phyloP scores from a whole-genome alignment of 805 yeast genomes.

The Wickerhamomyces chaumierensis region DNA sequence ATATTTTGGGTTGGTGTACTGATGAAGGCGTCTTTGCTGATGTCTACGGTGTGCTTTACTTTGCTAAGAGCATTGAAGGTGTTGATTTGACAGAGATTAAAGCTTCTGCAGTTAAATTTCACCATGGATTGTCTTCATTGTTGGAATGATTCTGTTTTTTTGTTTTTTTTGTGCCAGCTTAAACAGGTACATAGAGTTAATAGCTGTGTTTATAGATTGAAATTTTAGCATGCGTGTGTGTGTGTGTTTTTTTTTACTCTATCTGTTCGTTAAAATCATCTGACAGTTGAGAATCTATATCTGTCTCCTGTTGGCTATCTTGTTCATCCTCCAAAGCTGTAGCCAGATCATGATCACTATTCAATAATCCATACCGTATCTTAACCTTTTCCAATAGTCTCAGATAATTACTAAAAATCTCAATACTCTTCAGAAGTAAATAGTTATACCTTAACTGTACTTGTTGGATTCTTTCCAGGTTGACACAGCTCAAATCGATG shows the following conservation, averaged over 20 bases:
- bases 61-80: slow-evolving; percentile 1
- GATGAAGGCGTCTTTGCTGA: slow-evolving; percentile 13
- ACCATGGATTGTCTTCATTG: not conserved
- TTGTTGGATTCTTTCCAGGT: not conserved
- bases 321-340: too few species aligned
- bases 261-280: too few species aligned
- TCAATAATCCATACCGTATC: not conserved
- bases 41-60: slow-evolving; percentile 1
- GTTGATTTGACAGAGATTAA: not conserved
- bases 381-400: slow-evolving; percentile 3
- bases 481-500: slow-evolving; percentile 1
- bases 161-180: too few species aligned
- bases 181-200: too few species aligned
- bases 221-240: too few species aligned
- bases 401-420: slow-evolving; percentile 14
- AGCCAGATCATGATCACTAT: too few species aligned
- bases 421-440: slow-evolving; percentile 13
- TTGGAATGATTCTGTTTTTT: not conserved
- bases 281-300: too few species aligned
- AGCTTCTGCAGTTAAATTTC: not conserved
- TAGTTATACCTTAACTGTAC: slow-evolving; percentile 14
- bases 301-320: too few species aligned
- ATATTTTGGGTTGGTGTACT: slow-evolving; percentile 13
- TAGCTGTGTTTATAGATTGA: too few species aligned
- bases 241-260: too few species aligned